These are phyloP conservation scores for Lenzites betulinus DNA, from an alignment of 768 basidiomycete genomes.

Conservation along the genomic window DNA sequence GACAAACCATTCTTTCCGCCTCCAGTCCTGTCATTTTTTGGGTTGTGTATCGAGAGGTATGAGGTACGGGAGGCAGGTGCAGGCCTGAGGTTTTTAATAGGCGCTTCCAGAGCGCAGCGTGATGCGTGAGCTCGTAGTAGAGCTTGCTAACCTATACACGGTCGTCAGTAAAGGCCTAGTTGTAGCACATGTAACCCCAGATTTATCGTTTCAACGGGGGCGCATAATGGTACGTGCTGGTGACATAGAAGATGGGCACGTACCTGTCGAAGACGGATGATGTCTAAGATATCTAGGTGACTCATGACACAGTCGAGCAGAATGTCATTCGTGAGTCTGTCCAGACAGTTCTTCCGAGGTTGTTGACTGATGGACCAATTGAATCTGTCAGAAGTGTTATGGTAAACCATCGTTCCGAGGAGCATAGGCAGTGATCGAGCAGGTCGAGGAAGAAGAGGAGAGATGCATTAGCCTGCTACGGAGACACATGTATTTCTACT, in stretches of 20 bases:
- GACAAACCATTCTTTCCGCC: constrained; percentile 59
- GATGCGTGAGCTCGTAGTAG: constrained; percentile 64
- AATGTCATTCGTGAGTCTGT: constrained; percentile 39
- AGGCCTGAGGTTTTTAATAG: constrained; percentile 54
- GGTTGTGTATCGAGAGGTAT: constrained; percentile 49
- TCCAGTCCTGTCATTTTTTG: constrained; percentile 38
- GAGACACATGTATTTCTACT: not conserved
- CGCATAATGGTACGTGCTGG: too few relatives aligned
- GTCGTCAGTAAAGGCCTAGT: constrained; percentile 4
- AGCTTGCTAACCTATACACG: constrained; percentile 52
- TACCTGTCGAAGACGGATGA: constrained; percentile 40
- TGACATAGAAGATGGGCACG: constrained; percentile 12
- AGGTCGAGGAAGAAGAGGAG: too few relatives aligned
- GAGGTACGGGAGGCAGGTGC: constrained; percentile 63
- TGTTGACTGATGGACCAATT: not conserved
- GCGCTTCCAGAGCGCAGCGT: constrained; percentile 70
- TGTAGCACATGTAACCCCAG: too few relatives aligned
- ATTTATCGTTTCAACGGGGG: too few relatives aligned
- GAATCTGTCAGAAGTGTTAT: not conserved
- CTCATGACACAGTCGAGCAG: constrained; percentile 39
- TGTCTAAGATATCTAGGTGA: constrained; percentile 41
- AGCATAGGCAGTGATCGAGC: not conserved
- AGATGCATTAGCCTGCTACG: too few relatives aligned
- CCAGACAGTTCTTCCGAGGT: constrained; percentile 14
- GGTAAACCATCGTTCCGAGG: not conserved